phyloP scores from a whole-genome alignment of 768 basidiomycete species.

The Rubroboletus satanas region DNA sequence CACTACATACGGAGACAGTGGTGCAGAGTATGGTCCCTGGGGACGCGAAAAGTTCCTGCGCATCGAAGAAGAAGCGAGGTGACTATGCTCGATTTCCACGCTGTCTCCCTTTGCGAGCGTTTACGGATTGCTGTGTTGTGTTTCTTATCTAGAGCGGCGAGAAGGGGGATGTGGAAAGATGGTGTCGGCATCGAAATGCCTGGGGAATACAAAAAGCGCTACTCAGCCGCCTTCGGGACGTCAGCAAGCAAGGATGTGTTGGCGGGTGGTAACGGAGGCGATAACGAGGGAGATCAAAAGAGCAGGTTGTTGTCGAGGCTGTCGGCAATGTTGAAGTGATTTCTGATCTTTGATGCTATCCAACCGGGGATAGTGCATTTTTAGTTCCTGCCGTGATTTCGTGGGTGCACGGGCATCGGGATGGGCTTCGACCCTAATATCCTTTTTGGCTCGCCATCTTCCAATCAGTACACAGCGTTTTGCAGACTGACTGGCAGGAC shows the following conservation, averaged over 20 bases:
- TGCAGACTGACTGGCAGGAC: too few species aligned
- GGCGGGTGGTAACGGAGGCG: background rate
- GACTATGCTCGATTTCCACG: background rate
- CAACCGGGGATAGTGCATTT: background rate
- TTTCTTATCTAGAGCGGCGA: constrained; percentile 42
- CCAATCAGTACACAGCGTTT: too few species aligned
- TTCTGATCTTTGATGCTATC: background rate
- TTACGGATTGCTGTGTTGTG: background rate
- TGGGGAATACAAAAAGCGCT: constrained; percentile 73
- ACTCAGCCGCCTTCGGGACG: constrained; percentile 31
- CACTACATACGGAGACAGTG: constrained; percentile 69
- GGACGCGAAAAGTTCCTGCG: constrained; percentile 61
- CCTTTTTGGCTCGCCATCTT: too few species aligned
- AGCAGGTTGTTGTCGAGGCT: constrained; percentile 3
- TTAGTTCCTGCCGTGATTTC: background rate
- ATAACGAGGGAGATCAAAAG: background rate
- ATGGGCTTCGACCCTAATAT: too few species aligned
- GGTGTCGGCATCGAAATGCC: constrained; percentile 61
- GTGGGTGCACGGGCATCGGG: too few species aligned
- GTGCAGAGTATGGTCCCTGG: constrained; percentile 73
- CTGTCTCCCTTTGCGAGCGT: background rate
- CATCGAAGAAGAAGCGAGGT: constrained; percentile 69
- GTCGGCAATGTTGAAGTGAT: constrained; percentile 5
- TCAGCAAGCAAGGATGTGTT: background rate
- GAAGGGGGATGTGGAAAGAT: constrained; percentile 72